phyloP scores from a whole-genome alignment of 306 rosid species.

The Cucumis sativus region DNA sequence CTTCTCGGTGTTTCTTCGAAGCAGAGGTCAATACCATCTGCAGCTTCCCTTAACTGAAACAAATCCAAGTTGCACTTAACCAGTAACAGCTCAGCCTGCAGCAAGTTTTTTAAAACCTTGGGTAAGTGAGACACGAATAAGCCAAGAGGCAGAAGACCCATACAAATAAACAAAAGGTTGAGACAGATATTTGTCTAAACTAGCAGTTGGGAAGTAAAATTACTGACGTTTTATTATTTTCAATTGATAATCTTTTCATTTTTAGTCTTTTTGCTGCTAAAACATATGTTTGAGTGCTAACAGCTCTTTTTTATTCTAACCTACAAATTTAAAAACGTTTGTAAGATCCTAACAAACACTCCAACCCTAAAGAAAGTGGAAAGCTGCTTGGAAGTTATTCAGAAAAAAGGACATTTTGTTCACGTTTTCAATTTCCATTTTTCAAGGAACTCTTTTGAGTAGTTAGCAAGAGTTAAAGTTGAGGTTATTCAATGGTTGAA shows the following conservation, averaged over 20 bases:
- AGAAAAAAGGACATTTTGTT: neutral
- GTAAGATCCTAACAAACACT: neutral
- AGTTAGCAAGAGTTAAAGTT: neutral
- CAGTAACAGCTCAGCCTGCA: constrained; percentile 65
- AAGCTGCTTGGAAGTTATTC: neutral
- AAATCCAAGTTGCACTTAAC: constrained; percentile 49
- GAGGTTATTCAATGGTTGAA: neutral
- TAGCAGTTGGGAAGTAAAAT: neutral
- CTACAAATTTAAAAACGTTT: neutral
- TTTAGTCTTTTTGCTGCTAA: neutral
- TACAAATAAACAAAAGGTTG: neutral
- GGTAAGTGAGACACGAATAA: neutral
- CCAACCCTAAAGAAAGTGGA: neutral
- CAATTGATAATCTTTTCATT: neutral
- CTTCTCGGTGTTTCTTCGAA: constrained; percentile 20
- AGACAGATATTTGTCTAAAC: neutral
- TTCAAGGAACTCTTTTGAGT: neutral
- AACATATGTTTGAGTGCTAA: neutral
- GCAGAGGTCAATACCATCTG: constrained; percentile 28
- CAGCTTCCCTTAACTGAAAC: constrained; percentile 32
- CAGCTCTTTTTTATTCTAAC: neutral
- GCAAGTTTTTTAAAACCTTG: neutral
- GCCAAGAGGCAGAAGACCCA: neutral
- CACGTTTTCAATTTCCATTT: neutral
- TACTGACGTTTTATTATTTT: neutral